A percentile compares a stretch with the other conserved stretches of the same genome.
Conservation (phyloP, 192 early-diverging fungal species). For the Phycomyces blakesleeanus region DNA sequence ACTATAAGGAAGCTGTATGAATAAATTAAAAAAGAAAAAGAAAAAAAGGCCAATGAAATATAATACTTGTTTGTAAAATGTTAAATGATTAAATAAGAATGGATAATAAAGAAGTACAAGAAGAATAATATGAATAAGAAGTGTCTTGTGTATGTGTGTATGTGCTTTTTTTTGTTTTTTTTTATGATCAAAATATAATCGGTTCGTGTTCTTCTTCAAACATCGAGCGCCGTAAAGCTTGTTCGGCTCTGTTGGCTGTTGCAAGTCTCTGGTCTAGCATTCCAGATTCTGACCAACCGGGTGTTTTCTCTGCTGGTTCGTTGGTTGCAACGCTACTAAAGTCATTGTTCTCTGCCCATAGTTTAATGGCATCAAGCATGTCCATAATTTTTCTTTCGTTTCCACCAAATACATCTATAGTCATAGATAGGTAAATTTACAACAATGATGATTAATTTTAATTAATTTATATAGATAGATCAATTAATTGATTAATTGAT, state of each 20-base stretch:
- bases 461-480: too few species aligned
- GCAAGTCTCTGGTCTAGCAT: not conserved
- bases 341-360: slow-evolving; percentile 21
- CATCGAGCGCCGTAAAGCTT: not conserved
- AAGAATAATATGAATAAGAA: not conserved
- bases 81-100: not conserved
- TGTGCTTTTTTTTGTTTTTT: too few species aligned
- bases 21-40: slow-evolving; percentile 6
- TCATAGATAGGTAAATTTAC: too few species aligned
- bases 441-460: too few species aligned
- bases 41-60: slow-evolving; percentile 7
- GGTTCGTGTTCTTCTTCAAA: not conserved
- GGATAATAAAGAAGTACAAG: not conserved
- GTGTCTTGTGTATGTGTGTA: not conserved
- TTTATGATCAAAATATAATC: not conserved
- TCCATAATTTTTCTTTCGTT: slow-evolving; percentile 29
- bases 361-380: slow-evolving; percentile 27
- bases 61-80: slow-evolving; percentile 10
- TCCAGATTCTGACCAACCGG: not conserved
- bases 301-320: slow-evolving; percentile 2
- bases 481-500: too few species aligned
- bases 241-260: slow-evolving; percentile 13
- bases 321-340: not conserved
- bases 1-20: too few species aligned
- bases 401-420: slow-evolving; percentile 32